A percentile compares a stretch with the other conserved stretches of the same genome.
Evolutionary conservation across 1,284 basidiomycete genomes (phyloP).

Genomic region (Chondrostereum purpureum): DNA sequence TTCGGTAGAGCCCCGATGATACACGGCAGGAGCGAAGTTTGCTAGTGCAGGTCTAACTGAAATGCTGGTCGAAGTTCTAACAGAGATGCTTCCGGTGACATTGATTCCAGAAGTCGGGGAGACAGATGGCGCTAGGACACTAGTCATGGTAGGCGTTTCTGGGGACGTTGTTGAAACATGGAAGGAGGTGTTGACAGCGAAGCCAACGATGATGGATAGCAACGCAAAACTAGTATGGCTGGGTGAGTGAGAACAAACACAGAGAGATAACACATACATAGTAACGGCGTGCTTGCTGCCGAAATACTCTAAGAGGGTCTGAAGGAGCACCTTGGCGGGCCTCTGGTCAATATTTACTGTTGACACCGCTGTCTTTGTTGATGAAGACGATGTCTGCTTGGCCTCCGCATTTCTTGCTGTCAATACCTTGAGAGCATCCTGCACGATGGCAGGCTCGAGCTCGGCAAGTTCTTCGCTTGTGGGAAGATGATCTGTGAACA

Average conservation of each 20-base stretch:
- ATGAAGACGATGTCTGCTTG: too few species aligned
- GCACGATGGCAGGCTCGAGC: background rate
- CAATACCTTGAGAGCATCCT: background rate
- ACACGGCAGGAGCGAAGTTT: constrained; percentile 50
- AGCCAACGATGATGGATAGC: constrained; percentile 60
- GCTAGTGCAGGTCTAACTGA: constrained; percentile 37
- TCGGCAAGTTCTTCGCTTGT: background rate
- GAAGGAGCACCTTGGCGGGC: constrained; percentile 21
- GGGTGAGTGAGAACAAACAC: constrained; percentile 9
- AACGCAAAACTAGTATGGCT: constrained; percentile 46
- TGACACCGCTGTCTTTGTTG: background rate
- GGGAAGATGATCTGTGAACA: background rate
- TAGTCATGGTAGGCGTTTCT: constrained; percentile 27
- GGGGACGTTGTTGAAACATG: constrained; percentile 27
- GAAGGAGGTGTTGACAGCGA: constrained; percentile 50
- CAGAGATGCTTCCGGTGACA: constrained; percentile 26
- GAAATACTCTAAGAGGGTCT: constrained; percentile 17
- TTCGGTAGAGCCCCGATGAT: constrained; percentile 38
- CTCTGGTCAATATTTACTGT: background rate
- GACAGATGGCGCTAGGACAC: constrained; percentile 19
- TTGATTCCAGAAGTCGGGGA: constrained; percentile 11
- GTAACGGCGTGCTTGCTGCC: constrained; percentile 47
- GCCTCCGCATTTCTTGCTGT: background rate
- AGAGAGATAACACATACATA: constrained; percentile 38
- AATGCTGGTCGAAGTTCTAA: constrained; percentile 24